Evolutionary conservation across 352 stramenopile genomes (phyloP).

Genomic region (Pythium insidiosum): DNA sequence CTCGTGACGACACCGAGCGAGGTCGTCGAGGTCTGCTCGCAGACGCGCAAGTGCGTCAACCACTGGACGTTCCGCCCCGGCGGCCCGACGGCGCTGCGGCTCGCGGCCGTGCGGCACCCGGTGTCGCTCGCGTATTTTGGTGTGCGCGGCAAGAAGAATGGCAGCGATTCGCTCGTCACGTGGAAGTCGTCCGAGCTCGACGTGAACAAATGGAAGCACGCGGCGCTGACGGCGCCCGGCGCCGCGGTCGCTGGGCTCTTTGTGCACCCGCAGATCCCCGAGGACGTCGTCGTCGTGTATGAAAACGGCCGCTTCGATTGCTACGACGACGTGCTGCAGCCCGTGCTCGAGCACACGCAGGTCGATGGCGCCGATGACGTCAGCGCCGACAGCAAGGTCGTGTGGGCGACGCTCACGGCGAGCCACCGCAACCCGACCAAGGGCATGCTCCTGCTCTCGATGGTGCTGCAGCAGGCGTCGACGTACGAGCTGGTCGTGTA

Average conservation of each 20-base stretch:
- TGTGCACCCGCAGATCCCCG: constrained; percentile 47
- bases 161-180: constrained; percentile 32
- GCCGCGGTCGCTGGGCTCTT: constrained; percentile 32
- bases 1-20: constrained; percentile 56
- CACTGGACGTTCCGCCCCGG: constrained; percentile 67
- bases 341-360: constrained; percentile 28
- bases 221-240: constrained; percentile 21
- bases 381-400: constrained; percentile 18
- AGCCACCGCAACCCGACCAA: constrained; percentile 47
- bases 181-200: constrained; percentile 64
- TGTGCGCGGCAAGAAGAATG: constrained; percentile 45
- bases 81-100: constrained; percentile 30
- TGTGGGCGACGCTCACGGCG: constrained; percentile 50
- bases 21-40: constrained; percentile 55
- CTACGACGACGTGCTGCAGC: constrained; percentile 42
- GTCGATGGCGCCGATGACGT: constrained; percentile 11
- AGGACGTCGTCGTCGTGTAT: constrained; percentile 63
- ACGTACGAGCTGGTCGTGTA: constrained; percentile 49
- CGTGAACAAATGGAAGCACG: constrained; percentile 47
- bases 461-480: constrained; percentile 30
- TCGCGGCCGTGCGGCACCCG: constrained; percentile 51
- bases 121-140: constrained; percentile 48
- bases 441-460: constrained; percentile 51
- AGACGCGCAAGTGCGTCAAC: constrained; percentile 62
- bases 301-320: constrained; percentile 47